Percentiles rank a stretch among this genome's conserved stretches.
Conservation (phyloP, 805 yeast species). For the Candida germanica region DNA sequence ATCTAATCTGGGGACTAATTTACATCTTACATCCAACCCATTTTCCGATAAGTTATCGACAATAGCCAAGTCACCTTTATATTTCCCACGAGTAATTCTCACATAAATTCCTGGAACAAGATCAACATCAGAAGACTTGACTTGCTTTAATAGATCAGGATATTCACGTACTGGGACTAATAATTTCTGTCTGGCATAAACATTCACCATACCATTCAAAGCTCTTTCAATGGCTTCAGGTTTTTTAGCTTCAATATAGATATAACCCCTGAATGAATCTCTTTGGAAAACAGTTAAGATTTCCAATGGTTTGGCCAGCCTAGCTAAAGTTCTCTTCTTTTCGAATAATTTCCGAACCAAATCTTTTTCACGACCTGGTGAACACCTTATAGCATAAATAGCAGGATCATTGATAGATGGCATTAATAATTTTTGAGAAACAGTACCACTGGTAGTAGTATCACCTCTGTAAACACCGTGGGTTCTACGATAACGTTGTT, state of each 20-base stretch:
- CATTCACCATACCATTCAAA: slow-evolving; percentile 83
- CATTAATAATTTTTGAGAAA: slow-evolving; percentile 87
- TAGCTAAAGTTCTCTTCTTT: slow-evolving; percentile 74
- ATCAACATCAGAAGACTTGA: slow-evolving; percentile 81
- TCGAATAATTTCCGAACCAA: slow-evolving; percentile 80
- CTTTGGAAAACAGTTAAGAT: slow-evolving; percentile 90
- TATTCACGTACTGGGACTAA: slow-evolving; percentile 94
- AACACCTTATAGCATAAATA: slow-evolving; percentile 92
- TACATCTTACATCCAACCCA: slow-evolving; percentile 92
- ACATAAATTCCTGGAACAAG: slow-evolving; percentile 91
- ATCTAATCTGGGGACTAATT: slow-evolving; percentile 89
- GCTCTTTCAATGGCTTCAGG: slow-evolving; percentile 90
- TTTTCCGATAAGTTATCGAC: slow-evolving; percentile 92
- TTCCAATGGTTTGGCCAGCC: slow-evolving; percentile 74
- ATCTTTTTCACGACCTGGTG: slow-evolving; percentile 91
- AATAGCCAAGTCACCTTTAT: slow-evolving; percentile 88
- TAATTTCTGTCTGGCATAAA: slow-evolving; percentile 68
- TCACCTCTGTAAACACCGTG: slow-evolving; percentile 83
- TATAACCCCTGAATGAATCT: slow-evolving; percentile 87
- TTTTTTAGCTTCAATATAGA: slow-evolving; percentile 91
- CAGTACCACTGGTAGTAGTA: slow-evolving; percentile 56
- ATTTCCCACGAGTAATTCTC: slow-evolving; percentile 84
- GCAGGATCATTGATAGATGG: slow-evolving; percentile 97
- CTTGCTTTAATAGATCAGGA: slow-evolving; percentile 88
- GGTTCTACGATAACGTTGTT: slow-evolving; percentile 87